Evolutionary conservation across 495 filamentous ascomycete genomes (phyloP), one percentile per base, ranked within the genome.

Genomic region (Annulohypoxylon stygium): DNA sequence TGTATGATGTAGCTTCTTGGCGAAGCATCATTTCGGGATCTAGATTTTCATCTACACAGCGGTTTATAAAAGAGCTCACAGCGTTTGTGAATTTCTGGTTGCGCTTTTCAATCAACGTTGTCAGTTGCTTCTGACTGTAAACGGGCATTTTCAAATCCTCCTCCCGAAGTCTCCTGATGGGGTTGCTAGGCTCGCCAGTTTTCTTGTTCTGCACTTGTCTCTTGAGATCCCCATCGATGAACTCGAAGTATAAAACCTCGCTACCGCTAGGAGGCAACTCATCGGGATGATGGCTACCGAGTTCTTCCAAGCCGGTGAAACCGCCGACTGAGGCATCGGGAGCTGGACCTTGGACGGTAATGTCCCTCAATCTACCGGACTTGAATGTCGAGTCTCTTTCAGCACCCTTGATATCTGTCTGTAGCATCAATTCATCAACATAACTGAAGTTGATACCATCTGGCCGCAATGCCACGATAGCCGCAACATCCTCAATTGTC

Each of bases 81-180:
- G 94, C 93, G 71, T 91, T 90, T 0, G 83, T 82, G 71, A 99
- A 98, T 80, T 97, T 97, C 18, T 82, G 80, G 76, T 97, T 97
- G 65, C 96, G 85, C 81, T 97, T 97, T 81, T 97, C 94, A 75
- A 99, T 98, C 71, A 97, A 78, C 59, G 85, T 86, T 78, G 91
- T 92, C 90, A 98, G 92, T 83, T 97, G 93, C 80, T 93, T 94
- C 83, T 97, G 94, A 66, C 93, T 93, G 80, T 88, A 97, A 16
- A 97, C 93, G 0, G 96, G 96, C 92, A 97, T 96, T 81, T 93
- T 97, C 77, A 98, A 73, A 61, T 94, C 89, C 73, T 98, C 94
- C 43, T 93, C 86, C 69, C 87, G 86, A 67, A 92, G 85, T 74
- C 86, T 89, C 65, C 86, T 86, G 23, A 80, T 86, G 2, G 92